Evolutionary conservation across 257 asterid genomes (phyloP).

Genomic region (Lithospermum erythrorhizon): DNA sequence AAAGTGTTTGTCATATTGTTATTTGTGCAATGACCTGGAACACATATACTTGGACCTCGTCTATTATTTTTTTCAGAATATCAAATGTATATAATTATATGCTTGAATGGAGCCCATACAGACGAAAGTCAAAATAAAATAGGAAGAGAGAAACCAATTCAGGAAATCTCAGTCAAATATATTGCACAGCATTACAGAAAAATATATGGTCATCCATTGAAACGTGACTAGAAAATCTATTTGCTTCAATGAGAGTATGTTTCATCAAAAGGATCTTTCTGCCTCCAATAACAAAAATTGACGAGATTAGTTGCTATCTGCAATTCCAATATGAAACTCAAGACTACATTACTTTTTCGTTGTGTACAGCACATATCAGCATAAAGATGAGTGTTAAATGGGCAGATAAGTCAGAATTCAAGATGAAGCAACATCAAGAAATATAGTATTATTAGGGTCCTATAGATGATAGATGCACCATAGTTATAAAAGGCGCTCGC

Average conservation of each 20-base stretch:
- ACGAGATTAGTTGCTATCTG: not conserved
- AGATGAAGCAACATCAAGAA: not conserved
- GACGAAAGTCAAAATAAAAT: not conserved
- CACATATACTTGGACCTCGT: not conserved
- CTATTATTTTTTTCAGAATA: not conserved
- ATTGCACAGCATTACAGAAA: not conserved
- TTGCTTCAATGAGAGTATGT: not conserved
- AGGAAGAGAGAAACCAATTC: not conserved
- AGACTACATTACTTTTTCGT: not conserved
- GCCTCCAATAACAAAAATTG: not conserved
- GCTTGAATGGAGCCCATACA: not conserved
- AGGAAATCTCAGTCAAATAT: not conserved
- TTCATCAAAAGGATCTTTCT: not conserved
- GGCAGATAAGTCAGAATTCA: not conserved
- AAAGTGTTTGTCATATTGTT: too few relatives aligned
- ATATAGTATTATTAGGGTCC: not conserved
- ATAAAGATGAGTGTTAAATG: not conserved
- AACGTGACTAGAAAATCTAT: not conserved
- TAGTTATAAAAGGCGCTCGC: too few relatives aligned
- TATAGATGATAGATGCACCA: not conserved
- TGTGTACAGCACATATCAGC: not conserved
- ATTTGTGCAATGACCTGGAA: not conserved
- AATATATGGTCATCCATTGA: not conserved
- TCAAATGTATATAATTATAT: not conserved
- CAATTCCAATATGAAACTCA: not conserved